These are phyloP conservation scores for Stylonectria norvegica DNA, from an alignment of 2,329 filamentous ascomycete genomes.

Conservation along the genomic window DNA sequence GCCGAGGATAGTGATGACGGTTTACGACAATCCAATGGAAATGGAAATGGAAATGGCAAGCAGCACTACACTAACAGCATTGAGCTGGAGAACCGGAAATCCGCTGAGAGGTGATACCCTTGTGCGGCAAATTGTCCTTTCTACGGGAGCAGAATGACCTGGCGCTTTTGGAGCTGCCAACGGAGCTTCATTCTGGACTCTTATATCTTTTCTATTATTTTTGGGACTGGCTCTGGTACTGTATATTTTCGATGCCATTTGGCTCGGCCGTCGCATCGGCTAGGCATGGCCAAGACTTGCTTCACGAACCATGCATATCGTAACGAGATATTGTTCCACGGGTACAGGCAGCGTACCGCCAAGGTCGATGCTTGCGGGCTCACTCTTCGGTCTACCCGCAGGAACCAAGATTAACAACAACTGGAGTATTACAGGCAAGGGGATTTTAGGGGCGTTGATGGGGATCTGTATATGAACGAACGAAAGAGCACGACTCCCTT, in stretches of 20 bases:
- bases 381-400: too few species aligned
- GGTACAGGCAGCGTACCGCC: conserved; percentile 25
- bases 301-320: conserved; percentile 21
- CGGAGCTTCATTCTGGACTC: conserved; percentile 10
- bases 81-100: conserved; percentile 50
- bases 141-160: conserved; percentile 8
- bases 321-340: conserved; percentile 16
- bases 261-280: conserved; percentile 14
- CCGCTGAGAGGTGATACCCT: conserved; percentile 31
- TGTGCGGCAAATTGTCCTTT: conserved; percentile 17
- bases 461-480: conserved; percentile 26
- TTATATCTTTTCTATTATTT: conserved; percentile 18
- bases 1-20: conserved; percentile 71
- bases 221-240: conserved; percentile 21
- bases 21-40: conserved; percentile 37
- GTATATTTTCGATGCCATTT: conserved; percentile 28
- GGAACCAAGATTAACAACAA: conserved; percentile 22
- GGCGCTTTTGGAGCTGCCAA: conserved; percentile 1
- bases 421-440: conserved; percentile 28
- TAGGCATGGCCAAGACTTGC: conserved; percentile 19
- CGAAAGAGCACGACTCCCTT: conserved; percentile 23
- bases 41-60: conserved; percentile 41
- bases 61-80: conserved; percentile 42
- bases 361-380: too few species aligned
- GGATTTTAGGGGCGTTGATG: conserved; percentile 28